Evolutionary conservation across 1,139 yeast genomes (phyloP).

Genomic region (Groenewaldozyma auringiensis): DNA sequence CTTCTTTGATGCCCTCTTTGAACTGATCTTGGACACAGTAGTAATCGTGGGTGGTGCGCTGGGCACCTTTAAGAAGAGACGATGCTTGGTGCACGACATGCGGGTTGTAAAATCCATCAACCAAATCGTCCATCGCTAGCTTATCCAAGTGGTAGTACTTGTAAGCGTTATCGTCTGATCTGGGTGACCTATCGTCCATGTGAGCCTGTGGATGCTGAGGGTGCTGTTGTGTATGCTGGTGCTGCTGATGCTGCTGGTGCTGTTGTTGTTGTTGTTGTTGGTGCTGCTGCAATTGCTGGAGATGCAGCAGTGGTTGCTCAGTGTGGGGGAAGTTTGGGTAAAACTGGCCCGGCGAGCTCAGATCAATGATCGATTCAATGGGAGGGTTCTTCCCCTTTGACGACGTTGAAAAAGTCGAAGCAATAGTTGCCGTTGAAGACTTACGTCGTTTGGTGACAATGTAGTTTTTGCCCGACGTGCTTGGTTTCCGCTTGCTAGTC

Average conservation of each 20-base stretch:
- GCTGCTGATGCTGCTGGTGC: background rate
- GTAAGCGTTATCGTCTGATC: constrained; percentile 4
- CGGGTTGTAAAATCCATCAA: constrained; percentile 12
- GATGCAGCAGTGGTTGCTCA: background rate
- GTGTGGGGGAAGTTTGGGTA: background rate
- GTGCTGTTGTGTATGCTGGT: background rate
- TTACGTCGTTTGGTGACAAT: background rate
- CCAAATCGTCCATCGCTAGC: constrained; percentile 6
- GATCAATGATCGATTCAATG: background rate
- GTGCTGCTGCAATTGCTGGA: background rate
- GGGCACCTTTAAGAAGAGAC: background rate
- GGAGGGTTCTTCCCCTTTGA: background rate
- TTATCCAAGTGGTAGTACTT: constrained; percentile 11
- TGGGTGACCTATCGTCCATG: background rate
- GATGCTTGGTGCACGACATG: constrained; percentile 9
- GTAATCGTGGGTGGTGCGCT: constrained; percentile 4
- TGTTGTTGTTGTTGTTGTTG: background rate
- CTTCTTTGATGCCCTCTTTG: background rate
- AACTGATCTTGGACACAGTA: background rate
- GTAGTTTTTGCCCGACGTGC: background rate
- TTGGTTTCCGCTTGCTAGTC: background rate
- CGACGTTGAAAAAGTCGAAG: background rate
- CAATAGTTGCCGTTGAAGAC: background rate
- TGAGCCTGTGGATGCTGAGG: no score
- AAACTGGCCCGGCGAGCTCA: background rate